Conservation (phyloP, 192 early-diverging fungal genomes). For the Endogone sp. region DNA sequence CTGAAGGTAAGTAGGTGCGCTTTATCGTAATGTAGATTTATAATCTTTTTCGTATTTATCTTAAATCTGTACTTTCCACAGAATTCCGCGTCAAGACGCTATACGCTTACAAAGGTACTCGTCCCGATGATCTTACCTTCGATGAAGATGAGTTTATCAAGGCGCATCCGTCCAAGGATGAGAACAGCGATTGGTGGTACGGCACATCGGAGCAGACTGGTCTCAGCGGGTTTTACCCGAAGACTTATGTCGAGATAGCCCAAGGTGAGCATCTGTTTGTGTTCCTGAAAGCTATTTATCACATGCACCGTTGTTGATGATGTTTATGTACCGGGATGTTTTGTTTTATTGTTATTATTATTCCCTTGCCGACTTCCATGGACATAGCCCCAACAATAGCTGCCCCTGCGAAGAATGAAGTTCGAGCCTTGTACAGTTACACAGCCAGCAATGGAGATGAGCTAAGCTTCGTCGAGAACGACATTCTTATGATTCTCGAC, state of each 20-base stretch:
- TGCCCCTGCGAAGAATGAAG: neutral
- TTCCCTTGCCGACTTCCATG: no score
- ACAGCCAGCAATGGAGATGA: constrained; percentile 40
- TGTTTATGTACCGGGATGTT: no score
- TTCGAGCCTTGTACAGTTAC: constrained; percentile 2
- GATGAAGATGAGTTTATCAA: constrained; percentile 43
- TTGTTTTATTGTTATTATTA: no score
- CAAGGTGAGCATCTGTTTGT: no score
- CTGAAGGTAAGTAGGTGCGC: constrained; percentile 21
- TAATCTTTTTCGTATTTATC: constrained; percentile 7
- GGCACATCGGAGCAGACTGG: constrained; percentile 41
- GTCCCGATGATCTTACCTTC: constrained; percentile 53
- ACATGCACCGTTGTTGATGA: no score
- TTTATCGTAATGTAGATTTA: neutral
- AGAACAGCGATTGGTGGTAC: constrained; percentile 67
- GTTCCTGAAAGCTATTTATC: no score
- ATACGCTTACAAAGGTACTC: constrained; percentile 42
- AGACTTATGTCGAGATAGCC: constrained; percentile 43
- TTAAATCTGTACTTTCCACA: constrained; percentile 6
- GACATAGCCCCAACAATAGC: no score
- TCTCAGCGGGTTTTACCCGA: constrained; percentile 59
- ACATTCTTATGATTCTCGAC: constrained; percentile 54
- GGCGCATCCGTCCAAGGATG: constrained; percentile 47
- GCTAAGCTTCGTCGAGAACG: constrained; percentile 57
- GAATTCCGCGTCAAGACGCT: constrained; percentile 33